Base-by-base conservation (phyloP, 495 filamentous ascomycete genomes). In the Xylaria bambusicola region DNA sequence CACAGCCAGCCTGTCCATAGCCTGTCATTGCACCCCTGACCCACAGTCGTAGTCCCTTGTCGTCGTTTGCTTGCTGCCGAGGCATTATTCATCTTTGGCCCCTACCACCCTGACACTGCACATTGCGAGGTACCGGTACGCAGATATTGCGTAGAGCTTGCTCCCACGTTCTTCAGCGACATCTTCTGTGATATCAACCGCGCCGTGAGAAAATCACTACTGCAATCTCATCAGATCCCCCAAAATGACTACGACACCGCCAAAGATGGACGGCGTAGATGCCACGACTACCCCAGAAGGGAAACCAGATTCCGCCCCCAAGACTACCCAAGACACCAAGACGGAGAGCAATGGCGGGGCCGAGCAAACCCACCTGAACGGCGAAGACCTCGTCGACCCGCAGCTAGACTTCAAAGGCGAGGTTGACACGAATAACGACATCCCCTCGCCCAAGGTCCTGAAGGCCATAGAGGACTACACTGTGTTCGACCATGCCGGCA, bases 401-500 rank as follows among this genome's bases (percentile, higher is more conserved):
- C n/a, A n/a, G n/a, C 65, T 62, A 24, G 76, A 79, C 53, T 82
- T 82, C 57, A 62, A 73, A 15, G 80, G 78, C 52, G 65, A 73
- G 38, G 73, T 83, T 6, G 69, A 74, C 52, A 80, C 73, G 35
- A 76, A 76, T 68, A 80, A 86, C 60, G 73, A 81, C 21, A 70
- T 84, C 0, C 86, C 87, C 0, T 72, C 78, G 0, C 60, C 67
- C 9, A 77, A 76, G 18, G 73, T 75, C 0, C 70, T 84, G 1
- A 68, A 66, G 15, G 80, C 81, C 60, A 74, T 85, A 52, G 80
- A 81, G 33, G 71, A 84, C 45, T 76, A 87, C 66, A 69, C 78
- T 0, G 80, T 95, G 2, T 78, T 90, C 33, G 88, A 90, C 64
- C 73, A 75, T 31, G 70, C 89, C 45, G 86, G 88, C 13, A 84